These are phyloP conservation scores for Eucalyptus pauciflora DNA, from an alignment of 345 rosid genomes.

Conservation along the genomic window DNA sequence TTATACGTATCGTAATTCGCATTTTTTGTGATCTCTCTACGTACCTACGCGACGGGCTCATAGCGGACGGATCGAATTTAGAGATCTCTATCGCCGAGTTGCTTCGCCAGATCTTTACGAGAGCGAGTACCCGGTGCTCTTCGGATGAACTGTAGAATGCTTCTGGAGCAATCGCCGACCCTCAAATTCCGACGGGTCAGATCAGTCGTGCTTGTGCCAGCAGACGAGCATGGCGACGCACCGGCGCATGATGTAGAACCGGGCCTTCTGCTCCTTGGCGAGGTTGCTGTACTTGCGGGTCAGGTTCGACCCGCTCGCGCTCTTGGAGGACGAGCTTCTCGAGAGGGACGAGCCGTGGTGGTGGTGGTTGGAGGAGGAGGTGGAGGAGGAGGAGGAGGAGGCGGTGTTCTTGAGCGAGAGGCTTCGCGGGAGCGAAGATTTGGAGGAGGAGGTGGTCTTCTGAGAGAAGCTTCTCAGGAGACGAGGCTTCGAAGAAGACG, in stretches of 20 bases:
- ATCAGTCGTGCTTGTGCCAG: constrained; percentile 82
- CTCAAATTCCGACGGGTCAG: background rate
- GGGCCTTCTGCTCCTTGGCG: constrained; percentile 95
- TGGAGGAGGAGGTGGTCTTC: constrained; percentile 12
- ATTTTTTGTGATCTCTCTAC: background rate
- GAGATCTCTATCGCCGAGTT: background rate
- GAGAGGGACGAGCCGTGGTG: background rate
- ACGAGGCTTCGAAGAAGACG: constrained; percentile 18
- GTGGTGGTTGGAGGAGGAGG: background rate
- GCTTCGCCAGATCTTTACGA: background rate
- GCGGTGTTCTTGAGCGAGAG: constrained; percentile 3
- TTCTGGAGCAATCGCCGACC: background rate
- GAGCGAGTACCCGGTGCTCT: background rate
- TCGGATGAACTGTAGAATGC: background rate
- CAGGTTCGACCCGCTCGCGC: constrained; percentile 39
- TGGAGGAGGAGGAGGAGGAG: background rate
- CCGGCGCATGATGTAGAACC: constrained; percentile 92
- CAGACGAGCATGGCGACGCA: constrained; percentile 99
- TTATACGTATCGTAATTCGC: background rate
- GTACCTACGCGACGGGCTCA: background rate
- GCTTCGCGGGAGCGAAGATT: background rate
- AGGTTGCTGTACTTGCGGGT: constrained; percentile 68
- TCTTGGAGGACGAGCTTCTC: constrained; percentile 2
- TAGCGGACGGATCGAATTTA: background rate
- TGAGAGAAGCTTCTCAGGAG: constrained; percentile 65